These are phyloP conservation scores for Hydrangea macrophylla DNA, from an alignment of 148 eudicot species.

Conservation along the genomic window DNA sequence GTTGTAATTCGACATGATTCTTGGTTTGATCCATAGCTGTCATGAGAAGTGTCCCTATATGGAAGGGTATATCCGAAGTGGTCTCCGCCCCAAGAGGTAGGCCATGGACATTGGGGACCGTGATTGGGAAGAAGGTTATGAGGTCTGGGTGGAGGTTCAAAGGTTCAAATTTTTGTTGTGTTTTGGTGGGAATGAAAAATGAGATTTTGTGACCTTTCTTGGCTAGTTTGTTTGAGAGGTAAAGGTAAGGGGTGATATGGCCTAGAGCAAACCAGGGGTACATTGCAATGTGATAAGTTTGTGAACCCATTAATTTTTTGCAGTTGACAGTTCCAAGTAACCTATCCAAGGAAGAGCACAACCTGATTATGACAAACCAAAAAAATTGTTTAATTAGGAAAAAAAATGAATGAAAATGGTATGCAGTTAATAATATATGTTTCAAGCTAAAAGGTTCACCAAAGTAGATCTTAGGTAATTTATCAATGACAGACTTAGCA, in stretches of 20 bases:
- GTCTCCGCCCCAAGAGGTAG: constrained; percentile 13
- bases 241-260: constrained; percentile 24
- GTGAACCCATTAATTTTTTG: constrained; percentile 5
- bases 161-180: constrained; percentile 3
- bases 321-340: too few relatives aligned
- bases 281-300: constrained; percentile 28
- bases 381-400: too few relatives aligned
- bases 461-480: too few relatives aligned
- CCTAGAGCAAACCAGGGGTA: constrained; percentile 33
- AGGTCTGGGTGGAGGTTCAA: constrained; percentile 25
- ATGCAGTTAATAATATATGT: too few relatives aligned
- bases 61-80: constrained; percentile 4
- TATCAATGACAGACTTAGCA: too few relatives aligned
- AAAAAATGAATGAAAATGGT: too few relatives aligned
- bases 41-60: neutral
- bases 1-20: neutral
- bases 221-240: constrained; percentile 28
- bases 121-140: constrained; percentile 22
- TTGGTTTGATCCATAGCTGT: constrained; percentile 16
- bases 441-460: too few relatives aligned
- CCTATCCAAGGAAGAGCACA: too few relatives aligned
- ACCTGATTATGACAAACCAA: too few relatives aligned
- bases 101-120: constrained; percentile 12
- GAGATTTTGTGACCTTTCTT: constrained; percentile 24
- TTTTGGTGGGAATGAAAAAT: constrained; percentile 15